Conservation (phyloP, 2,329 filamentous ascomycete genomes). For the Trichoderma sp. region DNA sequence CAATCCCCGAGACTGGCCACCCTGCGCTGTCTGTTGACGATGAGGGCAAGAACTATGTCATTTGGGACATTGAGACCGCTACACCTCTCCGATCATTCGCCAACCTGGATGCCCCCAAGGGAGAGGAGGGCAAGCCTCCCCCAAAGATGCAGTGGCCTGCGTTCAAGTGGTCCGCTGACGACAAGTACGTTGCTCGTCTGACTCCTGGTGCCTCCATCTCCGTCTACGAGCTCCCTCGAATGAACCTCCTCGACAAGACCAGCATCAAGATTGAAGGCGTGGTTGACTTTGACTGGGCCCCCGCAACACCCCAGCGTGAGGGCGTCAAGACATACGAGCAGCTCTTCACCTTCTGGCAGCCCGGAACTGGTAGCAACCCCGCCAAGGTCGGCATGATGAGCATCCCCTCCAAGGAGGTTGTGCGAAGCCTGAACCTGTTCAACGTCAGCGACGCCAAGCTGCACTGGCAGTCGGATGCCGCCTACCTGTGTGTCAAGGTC, state of each 20-base stretch:
- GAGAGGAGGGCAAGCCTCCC: conserved; percentile 58
- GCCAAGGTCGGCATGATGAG: conserved; percentile 97
- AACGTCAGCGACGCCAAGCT: conserved; percentile 97
- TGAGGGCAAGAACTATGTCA: conserved; percentile 98
- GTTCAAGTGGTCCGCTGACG: conserved; percentile 98
- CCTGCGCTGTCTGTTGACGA: conserved; percentile 84
- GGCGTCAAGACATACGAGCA: conserved; percentile 91
- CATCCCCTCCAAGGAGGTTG: conserved; percentile 89
- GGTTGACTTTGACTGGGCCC: conserved; percentile 97
- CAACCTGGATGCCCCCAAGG: conserved; percentile 74
- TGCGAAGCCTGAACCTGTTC: conserved; percentile 94
- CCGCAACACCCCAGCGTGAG: conserved; percentile 75
- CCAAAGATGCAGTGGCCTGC: conserved; percentile 97
- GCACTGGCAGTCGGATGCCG: conserved; percentile 95
- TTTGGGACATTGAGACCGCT: conserved; percentile 91
- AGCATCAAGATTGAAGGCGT: conserved; percentile 96
- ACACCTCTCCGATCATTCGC: conserved; percentile 91
- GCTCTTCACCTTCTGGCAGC: conserved; percentile 97
- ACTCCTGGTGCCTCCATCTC: conserved; percentile 86
- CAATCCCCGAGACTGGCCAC: conserved; percentile 84
- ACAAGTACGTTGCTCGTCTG: conserved; percentile 94
- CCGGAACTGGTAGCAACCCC: conserved; percentile 95
- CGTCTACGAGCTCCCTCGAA: conserved; percentile 83
- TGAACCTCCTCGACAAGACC: conserved; percentile 87
- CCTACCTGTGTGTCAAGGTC: conserved; percentile 97